These are phyloP conservation scores for Claviceps pazoutovae DNA, from an alignment of 2,329 filamentous ascomycete genomes.

Conservation along the genomic window DNA sequence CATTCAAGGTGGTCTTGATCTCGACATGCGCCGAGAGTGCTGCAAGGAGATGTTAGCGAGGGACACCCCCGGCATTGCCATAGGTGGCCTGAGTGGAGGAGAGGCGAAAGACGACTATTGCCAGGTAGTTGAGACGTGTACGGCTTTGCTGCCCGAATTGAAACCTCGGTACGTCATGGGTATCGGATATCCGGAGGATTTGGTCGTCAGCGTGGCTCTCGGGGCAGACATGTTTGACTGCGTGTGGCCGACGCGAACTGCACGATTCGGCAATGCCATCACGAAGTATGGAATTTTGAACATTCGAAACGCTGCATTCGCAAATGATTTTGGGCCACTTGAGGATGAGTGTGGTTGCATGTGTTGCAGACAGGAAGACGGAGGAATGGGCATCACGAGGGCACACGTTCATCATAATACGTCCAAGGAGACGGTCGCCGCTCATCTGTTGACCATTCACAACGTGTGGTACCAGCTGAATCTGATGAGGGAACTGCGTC, in stretches of 20 bases:
- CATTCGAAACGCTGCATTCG: conserved; percentile 61
- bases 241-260: conserved; percentile 94
- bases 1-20: conserved; percentile 86
- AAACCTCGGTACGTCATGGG: conserved; percentile 99
- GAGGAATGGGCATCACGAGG: conserved; percentile 67
- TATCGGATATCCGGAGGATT: conserved; percentile 90
- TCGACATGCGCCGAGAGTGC: conserved; percentile 74
- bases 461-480: conserved; percentile 88
- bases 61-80: conserved; percentile 90
- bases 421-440: conserved; percentile 88
- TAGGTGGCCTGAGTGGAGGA: conserved; percentile 85
- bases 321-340: conserved; percentile 69
- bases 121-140: conserved; percentile 77
- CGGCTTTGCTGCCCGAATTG: conserved; percentile 65
- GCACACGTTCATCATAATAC: conserved; percentile 87
- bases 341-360: conserved; percentile 71
- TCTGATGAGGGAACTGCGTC: conserved; percentile 62
- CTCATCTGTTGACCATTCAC: conserved; percentile 74
- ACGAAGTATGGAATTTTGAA: conserved; percentile 73
- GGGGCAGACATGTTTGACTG: conserved; percentile 99
- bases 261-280: conserved; percentile 89
- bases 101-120: conserved; percentile 92
- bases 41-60: conserved; percentile 75
- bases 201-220: conserved; percentile 83
- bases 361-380: conserved; percentile 56